Percentiles rank a stretch among this genome's conserved stretches.
These are phyloP conservation scores for Ophiostoma novo-ulmi DNA, from an alignment of 2,329 filamentous ascomycete species.

Conservation along the genomic window DNA sequence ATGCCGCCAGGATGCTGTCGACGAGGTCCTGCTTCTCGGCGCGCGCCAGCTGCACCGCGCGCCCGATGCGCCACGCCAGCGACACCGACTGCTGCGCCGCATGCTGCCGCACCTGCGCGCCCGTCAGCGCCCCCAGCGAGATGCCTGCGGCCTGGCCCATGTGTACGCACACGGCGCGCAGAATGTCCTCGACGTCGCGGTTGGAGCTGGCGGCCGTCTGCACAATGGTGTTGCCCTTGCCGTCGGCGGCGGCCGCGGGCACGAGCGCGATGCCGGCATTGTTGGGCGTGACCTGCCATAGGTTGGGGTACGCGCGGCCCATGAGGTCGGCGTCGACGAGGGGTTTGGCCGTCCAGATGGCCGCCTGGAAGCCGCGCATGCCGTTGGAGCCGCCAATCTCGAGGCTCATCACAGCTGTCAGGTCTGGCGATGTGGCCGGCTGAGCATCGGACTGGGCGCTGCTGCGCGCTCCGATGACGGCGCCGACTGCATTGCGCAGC, in stretches of 20 bases:
- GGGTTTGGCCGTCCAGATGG: neutral
- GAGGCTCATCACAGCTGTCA: neutral
- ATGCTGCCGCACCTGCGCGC: neutral
- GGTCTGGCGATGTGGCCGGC: neutral
- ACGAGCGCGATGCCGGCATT: neutral
- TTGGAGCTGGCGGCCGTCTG: neutral
- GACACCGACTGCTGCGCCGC: constrained; percentile 4
- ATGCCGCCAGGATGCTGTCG: neutral
- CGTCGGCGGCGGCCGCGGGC: neutral
- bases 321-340: neutral
- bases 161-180: neutral
- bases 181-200: constrained; percentile 4
- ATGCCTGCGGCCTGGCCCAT: neutral
- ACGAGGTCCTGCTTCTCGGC: neutral
- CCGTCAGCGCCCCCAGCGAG: neutral
- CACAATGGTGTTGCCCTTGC: neutral
- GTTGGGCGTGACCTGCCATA: neutral
- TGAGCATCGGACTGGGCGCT: too few species aligned
- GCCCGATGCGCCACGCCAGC: neutral
- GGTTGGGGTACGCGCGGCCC: neutral
- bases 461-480: neutral
- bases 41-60: neutral
- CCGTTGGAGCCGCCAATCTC: neutral
- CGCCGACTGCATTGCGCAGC: neutral
- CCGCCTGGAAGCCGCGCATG: constrained; percentile 6